A percentile compares a stretch with the other conserved stretches of the same genome.
These are phyloP conservation scores for Esteya vermicola DNA, from an alignment of 2,329 filamentous ascomycete species.

Conservation along the genomic window DNA sequence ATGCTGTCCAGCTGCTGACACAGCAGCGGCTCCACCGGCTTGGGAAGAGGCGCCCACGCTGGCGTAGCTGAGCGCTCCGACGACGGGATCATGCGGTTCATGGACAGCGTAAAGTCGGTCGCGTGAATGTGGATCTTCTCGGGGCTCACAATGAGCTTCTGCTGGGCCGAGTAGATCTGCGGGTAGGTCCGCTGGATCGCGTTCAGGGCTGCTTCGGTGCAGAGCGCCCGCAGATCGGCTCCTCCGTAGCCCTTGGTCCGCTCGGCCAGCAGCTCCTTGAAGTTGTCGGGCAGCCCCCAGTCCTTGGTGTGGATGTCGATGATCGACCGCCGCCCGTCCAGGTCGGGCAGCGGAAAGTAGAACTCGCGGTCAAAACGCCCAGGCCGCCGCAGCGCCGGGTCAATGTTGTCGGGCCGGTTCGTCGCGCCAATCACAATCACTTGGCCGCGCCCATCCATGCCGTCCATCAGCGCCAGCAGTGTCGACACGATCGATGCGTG, in stretches of 20 bases:
- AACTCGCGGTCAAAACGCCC: constrained; percentile 96
- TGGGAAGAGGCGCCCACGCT: constrained; percentile 66
- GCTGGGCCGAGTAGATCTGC: constrained; percentile 82
- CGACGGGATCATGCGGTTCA: constrained; percentile 92
- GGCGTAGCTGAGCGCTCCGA: constrained; percentile 83
- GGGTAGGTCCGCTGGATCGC: constrained; percentile 91
- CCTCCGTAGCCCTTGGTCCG: constrained; percentile 88
- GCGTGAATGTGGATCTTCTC: constrained; percentile 73
- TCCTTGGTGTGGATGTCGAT: constrained; percentile 90
- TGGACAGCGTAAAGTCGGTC: constrained; percentile 92
- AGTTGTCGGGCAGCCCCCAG: constrained; percentile 68
- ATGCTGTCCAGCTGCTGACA: constrained; percentile 58
- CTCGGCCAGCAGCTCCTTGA: constrained; percentile 74
- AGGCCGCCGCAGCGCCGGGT: constrained; percentile 84
- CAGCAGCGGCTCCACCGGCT: constrained; percentile 68
- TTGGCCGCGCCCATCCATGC: constrained; percentile 95
- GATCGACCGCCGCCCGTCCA: constrained; percentile 68
- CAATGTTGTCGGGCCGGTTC: constrained; percentile 90
- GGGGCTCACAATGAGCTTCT: constrained; percentile 81
- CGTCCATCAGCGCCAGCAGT: constrained; percentile 87
- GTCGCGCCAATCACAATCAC: constrained; percentile 99
- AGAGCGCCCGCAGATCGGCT: constrained; percentile 84
- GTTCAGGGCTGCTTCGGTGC: constrained; percentile 90
- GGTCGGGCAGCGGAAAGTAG: constrained; percentile 85
- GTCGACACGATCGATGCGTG: constrained; percentile 96